A percentile compares a stretch with the other conserved stretches of the same genome.
Evolutionary conservation across 2,329 filamentous ascomycete species (phyloP).

Genomic region (Neonectria hederae): DNA sequence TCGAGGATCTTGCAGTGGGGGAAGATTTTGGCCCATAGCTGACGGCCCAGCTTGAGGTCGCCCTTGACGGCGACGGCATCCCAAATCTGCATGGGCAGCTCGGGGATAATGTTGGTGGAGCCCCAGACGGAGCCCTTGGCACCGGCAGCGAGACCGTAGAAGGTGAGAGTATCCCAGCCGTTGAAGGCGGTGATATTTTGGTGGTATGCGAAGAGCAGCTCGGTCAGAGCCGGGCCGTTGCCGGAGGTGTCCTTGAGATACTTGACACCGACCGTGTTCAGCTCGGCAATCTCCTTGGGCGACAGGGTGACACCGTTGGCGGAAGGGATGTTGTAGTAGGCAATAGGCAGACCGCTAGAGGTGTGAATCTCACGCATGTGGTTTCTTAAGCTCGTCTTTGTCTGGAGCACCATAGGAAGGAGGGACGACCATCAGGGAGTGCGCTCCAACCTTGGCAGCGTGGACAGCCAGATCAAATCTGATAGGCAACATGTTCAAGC

Average conservation of each 20-base stretch:
- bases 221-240: slow-evolving; percentile 59
- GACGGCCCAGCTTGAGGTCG: slow-evolving; percentile 54
- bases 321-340: slow-evolving; percentile 62
- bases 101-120: slow-evolving; percentile 60
- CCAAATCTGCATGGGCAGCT: slow-evolving; percentile 58
- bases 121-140: slow-evolving; percentile 62
- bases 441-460: slow-evolving; percentile 47
- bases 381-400: slow-evolving; percentile 47
- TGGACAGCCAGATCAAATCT: slow-evolving; percentile 29
- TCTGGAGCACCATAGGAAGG: slow-evolving; percentile 59
- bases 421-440: slow-evolving; percentile 59
- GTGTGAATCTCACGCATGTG: slow-evolving; percentile 54
- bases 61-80: slow-evolving; percentile 51
- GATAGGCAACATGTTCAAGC: no score
- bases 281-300: slow-evolving; percentile 53
- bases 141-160: slow-evolving; percentile 61
- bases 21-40: slow-evolving; percentile 59
- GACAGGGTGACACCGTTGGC: slow-evolving; percentile 55
- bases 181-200: slow-evolving; percentile 59
- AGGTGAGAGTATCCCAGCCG: slow-evolving; percentile 63
- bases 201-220: slow-evolving; percentile 54
- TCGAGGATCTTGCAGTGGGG: slow-evolving; percentile 62
- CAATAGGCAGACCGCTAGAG: slow-evolving; percentile 53
- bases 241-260: slow-evolving; percentile 64
- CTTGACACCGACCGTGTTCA: slow-evolving; percentile 57